Evolutionary conservation across 257 asterid species (phyloP), one percentile per base, ranked within the genome.

Genomic region (Rauvolfia tetraphylla): DNA sequence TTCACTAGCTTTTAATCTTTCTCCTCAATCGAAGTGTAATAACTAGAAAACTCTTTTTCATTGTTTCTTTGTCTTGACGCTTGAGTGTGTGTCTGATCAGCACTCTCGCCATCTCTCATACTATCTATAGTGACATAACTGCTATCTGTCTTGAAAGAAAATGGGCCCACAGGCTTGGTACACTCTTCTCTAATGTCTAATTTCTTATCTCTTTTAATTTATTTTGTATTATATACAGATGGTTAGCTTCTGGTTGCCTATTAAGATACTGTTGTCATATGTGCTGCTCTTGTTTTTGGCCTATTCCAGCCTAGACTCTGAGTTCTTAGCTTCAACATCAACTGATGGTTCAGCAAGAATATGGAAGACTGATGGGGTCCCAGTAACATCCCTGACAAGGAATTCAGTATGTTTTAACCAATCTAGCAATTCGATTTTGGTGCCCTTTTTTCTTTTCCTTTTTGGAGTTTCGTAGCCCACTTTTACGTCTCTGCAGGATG

Each of bases 281-380:
- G 41, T 23, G 11, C 49, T 48, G 27, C 27, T 49, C 61, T 72
- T 59, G 39, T 78, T 71, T 81, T 71, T 68, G 67, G 20, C 65
- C 27, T 84, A 13, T 38, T 82, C 79, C 91, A 95, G 98, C 85
- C 88, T 95, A 81, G 99, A 95, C 81, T 92, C 99, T 1, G 99
- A 87, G 83, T 93, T 87, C 82, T 81, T 95, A 84, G 98, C 99
- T 72, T 82, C 99, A 80, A 93, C 99, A 18, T 95, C 99, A 73
- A 83, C 88, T 41, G 98, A 95, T 85, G 99, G 99, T 78, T 87
- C 96, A 18, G 97, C 97, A 33, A 90, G 95, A 87, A 87, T 95
- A 84, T 95, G 99, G 99, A 91, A 87, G 80, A 88, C 97, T 72
- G 96, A 93, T 75, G 97, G 99, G 57, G 79, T 94, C 85, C 97